Percentiles rank a stretch among this genome's conserved stretches.
phyloP scores from a whole-genome alignment of 805 yeast species.

The Zygosaccharomyces lentus region DNA sequence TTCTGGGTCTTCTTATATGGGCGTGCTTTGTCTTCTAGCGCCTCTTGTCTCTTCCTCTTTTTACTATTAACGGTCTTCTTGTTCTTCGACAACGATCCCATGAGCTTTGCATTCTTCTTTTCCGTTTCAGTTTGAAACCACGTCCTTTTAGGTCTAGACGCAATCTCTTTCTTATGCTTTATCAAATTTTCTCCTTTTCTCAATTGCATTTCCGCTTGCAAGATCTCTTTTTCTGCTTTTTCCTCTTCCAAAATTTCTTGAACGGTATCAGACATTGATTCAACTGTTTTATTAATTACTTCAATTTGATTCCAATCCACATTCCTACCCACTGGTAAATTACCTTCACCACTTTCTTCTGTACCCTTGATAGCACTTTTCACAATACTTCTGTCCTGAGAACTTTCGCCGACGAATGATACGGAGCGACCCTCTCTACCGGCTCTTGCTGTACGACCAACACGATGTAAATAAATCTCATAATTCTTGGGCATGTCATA shows the following conservation, averaged over 20 bases:
- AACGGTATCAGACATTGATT: slow-evolving; percentile 53
- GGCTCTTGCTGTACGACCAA: slow-evolving; percentile 99
- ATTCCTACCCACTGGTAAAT: slow-evolving; percentile 76
- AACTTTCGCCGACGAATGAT: slow-evolving; percentile 87
- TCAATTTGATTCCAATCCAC: slow-evolving; percentile 90
- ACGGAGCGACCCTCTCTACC: slow-evolving; percentile 94
- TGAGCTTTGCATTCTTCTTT: slow-evolving; percentile 37
- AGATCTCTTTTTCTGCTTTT: slow-evolving; percentile 77
- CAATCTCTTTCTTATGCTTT: slow-evolving; percentile 75
- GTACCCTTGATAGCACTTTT: slow-evolving; percentile 78
- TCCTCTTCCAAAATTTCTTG: slow-evolving; percentile 84
- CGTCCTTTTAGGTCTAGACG: slow-evolving; percentile 88
- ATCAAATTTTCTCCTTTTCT: slow-evolving; percentile 80
- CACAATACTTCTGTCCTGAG: slow-evolving; percentile 86
- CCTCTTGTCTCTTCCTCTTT: slow-evolving; percentile 69
- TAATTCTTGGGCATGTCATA: slow-evolving; percentile 93
- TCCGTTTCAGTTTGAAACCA: slow-evolving; percentile 76
- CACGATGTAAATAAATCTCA: slow-evolving; percentile 92
- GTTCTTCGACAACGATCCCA: slow-evolving; percentile 43
- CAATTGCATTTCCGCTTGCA: slow-evolving; percentile 87
- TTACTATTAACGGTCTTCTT: slow-evolving; percentile 54
- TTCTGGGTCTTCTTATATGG: slow-evolving; percentile 74
- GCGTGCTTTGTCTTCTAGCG: slow-evolving; percentile 52
- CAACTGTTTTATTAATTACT: slow-evolving; percentile 56
- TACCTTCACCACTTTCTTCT: slow-evolving; percentile 40